These are phyloP conservation scores for Actinomucor elegans DNA, from an alignment of 371 early-diverging fungal genomes.

Conservation along the genomic window DNA sequence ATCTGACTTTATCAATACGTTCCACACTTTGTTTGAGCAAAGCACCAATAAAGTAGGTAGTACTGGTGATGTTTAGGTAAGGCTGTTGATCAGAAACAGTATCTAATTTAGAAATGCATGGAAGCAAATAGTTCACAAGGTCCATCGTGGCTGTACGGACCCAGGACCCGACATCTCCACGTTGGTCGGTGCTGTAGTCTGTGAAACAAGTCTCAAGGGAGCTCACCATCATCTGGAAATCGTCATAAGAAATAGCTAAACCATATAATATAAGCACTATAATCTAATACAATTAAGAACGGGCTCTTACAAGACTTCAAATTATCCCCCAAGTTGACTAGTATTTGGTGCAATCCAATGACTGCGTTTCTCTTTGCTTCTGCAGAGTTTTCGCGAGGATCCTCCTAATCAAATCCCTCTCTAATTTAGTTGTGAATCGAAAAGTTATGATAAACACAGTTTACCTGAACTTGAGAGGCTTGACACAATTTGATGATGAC, in stretches of 20 bases:
- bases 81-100: neutral
- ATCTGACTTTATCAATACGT: conserved; percentile 79
- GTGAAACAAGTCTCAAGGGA: conserved; percentile 60
- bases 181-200: conserved; percentile 86
- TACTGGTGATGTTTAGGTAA: conserved; percentile 27
- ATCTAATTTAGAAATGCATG: conserved; percentile 45
- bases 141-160: conserved; percentile 77
- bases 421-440: no score
- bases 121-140: conserved; percentile 51
- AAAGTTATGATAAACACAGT: no score
- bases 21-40: conserved; percentile 76
- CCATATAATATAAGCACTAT: no score
- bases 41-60: conserved; percentile 38
- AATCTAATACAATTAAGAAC: no score
- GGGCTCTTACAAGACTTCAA: conserved; percentile 49
- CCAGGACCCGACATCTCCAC: conserved; percentile 97
- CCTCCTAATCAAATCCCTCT: conserved; percentile 32
- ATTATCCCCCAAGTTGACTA: conserved; percentile 29
- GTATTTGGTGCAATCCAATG: conserved; percentile 48
- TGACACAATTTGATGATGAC: conserved; percentile 27
- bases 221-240: conserved; percentile 44
- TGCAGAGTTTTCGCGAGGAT: conserved; percentile 55
- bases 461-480: conserved; percentile 35
- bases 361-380: conserved; percentile 73
- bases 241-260: conserved; percentile 35